Percentiles rank a stretch among this genome's conserved stretches.
These are phyloP conservation scores for Cynara cardunculus DNA, from an alignment of 129 eudicot genomes.

Conservation along the genomic window DNA sequence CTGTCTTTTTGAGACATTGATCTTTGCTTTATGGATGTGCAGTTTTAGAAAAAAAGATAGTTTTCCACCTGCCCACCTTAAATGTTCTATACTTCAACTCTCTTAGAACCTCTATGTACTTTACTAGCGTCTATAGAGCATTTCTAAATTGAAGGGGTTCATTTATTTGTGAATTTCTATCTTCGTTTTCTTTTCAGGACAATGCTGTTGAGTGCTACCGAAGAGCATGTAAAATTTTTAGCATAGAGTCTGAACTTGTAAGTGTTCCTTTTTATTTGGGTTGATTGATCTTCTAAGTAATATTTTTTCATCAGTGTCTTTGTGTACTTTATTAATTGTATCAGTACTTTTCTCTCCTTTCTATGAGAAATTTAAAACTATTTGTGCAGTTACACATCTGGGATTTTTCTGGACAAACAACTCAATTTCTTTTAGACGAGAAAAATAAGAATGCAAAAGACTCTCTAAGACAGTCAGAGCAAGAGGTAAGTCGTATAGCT, in stretches of 20 bases:
- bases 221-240: constrained; percentile 97
- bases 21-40: neutral
- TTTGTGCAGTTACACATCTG: constrained; percentile 77
- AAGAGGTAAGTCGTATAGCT: constrained; percentile 66
- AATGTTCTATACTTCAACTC: neutral
- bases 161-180: constrained; percentile 1
- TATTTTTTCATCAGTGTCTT: neutral
- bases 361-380: constrained; percentile 5
- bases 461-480: constrained; percentile 61
- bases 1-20: neutral
- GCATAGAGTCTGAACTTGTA: constrained; percentile 72
- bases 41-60: neutral
- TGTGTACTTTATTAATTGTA: neutral
- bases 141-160: neutral
- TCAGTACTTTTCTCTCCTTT: constrained; percentile 3
- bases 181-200: constrained; percentile 49
- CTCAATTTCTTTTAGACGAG: constrained; percentile 49
- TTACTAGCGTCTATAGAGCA: neutral
- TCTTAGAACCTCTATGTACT: constrained; percentile 3
- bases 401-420: constrained; percentile 91
- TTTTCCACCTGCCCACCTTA: neutral
- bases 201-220: constrained; percentile 76
- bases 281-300: neutral
- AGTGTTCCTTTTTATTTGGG: constrained; percentile 24
- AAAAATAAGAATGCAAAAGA: constrained; percentile 52